Base-by-base conservation (phyloP, 805 yeast species). In the Wickerhamomyces strasburgensis region DNA sequence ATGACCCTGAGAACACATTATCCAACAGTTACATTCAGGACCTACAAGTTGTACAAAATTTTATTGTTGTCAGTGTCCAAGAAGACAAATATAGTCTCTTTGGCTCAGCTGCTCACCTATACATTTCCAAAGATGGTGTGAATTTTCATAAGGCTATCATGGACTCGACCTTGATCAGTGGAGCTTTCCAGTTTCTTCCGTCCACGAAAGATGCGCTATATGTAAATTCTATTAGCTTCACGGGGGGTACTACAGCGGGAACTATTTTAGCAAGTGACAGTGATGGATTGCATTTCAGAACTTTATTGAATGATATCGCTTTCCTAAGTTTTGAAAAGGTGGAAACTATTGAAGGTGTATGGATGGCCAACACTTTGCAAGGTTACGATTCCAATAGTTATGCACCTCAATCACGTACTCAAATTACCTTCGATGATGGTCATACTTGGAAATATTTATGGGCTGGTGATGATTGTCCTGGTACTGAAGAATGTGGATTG, bases 271-370 rank as follows among this genome's bases (percentile, higher is more conserved):
- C 59, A 7, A 54, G 82, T 42, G 78, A 84, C 6, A 37, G 42
- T 29, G 60, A 73, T 6, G 90, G 93, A 3, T 47, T 72, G 29
- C 65, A 64, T 31, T 80, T 73, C 57, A 55, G 49, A 5, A 67
- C 64, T 32, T 49, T 72, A n/a, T 48, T 75, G 54, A 60, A 25
- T 62, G 60, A 4, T 49, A 54, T 25, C 40, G 49, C 5, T 31
- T 46, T 48, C 29, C 39, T 56, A 11, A 71, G 71, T 3, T 47
- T 65, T 25, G 62, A 69, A 5, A 60, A 60, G 29, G 48, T 72
- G 16, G 67, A 65, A 30, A 72, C 71, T 35, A 64, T 79, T n/a
- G 85, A 80, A 43, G 90, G 89, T 9, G 72, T 73, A 13, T 74
- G 85, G 80, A 51, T 80, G 30, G 71, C 77, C 8, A 70, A 70